Base-by-base conservation (phyloP, 2,329 filamentous ascomycete genomes). In the Scedosporium aurantiacum region DNA sequence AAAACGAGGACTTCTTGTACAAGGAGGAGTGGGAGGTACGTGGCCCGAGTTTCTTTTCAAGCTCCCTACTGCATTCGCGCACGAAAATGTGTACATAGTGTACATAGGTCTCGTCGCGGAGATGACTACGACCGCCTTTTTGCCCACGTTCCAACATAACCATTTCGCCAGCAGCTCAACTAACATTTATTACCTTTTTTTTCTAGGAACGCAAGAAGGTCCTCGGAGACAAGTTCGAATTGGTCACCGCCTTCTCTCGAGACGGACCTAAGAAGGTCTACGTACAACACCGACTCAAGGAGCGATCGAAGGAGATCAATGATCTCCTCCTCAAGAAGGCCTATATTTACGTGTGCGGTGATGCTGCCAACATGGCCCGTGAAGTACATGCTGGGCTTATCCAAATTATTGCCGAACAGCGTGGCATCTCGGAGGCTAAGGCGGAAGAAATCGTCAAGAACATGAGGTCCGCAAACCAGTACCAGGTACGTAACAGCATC, bases 271-370 rank as follows among this genome's bases (percentile, higher is more conserved):
- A 94, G 74, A 99, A 99, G 78, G 90, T 99, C 43, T 99, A 99
- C 71, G 94, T 99, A 23, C 94, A 99, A 76, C 91, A 99, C 75
- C 84, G 89, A 64, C 82, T 99, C 63, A 88, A 89, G 76, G 90
- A 97, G 74, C 82, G 86, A 58, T 86, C 89, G 63, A 83, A 89
- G 69, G 85, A 96, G 68, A 82, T 99, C 76, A 93, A 96, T 75
- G 86, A 93, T 66, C 84, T 99, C 1, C 81, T 99, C 8, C 81
- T 88, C 67, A 81, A 91, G 74, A 89, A 92, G 73, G 94, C 91
- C 4, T 97, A 94, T 76, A 92, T 99, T 74, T 99, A 99, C 73
- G 93, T 99, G 63, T 99, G 95, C 70, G 94, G 94, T 76, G 94
- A 99, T 72, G 95, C 95, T 0, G 90, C 94, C 62, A 92, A 96